Evolutionary conservation across 371 early-diverging fungal genomes (phyloP).

Genomic region (Lichtheimia hyalospora): DNA sequence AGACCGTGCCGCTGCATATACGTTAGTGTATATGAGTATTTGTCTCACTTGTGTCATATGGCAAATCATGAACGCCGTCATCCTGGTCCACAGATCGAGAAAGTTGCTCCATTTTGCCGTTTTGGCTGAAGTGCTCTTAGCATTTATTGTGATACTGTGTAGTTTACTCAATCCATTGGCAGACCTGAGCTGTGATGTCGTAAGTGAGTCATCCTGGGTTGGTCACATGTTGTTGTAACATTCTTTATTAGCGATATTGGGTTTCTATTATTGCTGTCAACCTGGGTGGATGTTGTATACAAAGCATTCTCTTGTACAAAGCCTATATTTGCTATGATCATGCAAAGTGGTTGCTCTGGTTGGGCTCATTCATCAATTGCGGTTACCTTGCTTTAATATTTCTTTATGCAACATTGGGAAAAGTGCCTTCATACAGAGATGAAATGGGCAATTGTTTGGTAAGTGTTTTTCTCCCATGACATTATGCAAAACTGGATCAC

Average conservation of each 20-base stretch:
- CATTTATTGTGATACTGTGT: conserved; percentile 30
- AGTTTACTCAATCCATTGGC: conserved; percentile 38
- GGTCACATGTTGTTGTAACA: too few relatives aligned
- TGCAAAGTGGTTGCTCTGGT: conserved; percentile 25
- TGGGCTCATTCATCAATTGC: conserved; percentile 36
- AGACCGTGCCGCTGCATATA: conserved; percentile 15
- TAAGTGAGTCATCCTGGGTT: too few relatives aligned
- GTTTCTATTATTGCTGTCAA: conserved; percentile 44
- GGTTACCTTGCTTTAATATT: conserved; percentile 42
- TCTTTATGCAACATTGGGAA: conserved; percentile 31
- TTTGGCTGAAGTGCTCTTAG: conserved; percentile 24
- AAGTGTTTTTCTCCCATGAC: conserved; percentile 5
- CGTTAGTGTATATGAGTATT: conserved; percentile 37
- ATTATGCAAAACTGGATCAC: neutral
- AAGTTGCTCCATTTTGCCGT: conserved; percentile 39
- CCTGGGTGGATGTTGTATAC: conserved; percentile 41
- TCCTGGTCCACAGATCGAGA: conserved; percentile 19
- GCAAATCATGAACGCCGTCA: conserved; percentile 30
- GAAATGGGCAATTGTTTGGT: conserved; percentile 41
- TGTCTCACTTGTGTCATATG: conserved; percentile 37
- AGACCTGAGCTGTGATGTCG: conserved; percentile 27
- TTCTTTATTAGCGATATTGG: conserved; percentile 37
- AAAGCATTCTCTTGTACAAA: conserved; percentile 45
- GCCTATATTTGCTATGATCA: conserved; percentile 46
- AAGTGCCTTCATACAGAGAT: conserved; percentile 32